phyloP scores from a whole-genome alignment of 306 rosid species.

The Elaeagnus macrophylla region DNA sequence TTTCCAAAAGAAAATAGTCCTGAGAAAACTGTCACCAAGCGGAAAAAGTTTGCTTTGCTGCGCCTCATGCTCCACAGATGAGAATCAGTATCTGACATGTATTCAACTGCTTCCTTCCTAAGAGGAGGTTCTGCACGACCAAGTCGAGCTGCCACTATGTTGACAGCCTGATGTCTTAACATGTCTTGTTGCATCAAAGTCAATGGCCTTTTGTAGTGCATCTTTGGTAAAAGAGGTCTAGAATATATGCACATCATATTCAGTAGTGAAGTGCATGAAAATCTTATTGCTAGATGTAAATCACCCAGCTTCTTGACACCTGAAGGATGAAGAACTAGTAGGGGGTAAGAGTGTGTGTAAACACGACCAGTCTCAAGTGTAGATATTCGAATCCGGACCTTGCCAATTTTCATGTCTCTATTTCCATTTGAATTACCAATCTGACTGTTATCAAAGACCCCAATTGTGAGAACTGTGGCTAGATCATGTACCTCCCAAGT shows the following conservation, averaged over 20 bases:
- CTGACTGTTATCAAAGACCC: constrained; percentile 69
- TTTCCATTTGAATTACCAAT: constrained; percentile 39
- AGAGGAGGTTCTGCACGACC: constrained; percentile 83
- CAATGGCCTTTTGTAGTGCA: constrained; percentile 77
- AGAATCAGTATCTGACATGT: constrained; percentile 77
- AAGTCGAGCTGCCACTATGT: constrained; percentile 62
- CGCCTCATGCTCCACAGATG: constrained; percentile 94
- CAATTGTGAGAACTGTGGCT: constrained; percentile 79
- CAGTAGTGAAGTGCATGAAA: constrained; percentile 48
- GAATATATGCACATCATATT: constrained; percentile 60
- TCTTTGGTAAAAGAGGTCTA: constrained; percentile 75
- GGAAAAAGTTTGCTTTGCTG: constrained; percentile 88
- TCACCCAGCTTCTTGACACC: constrained; percentile 94
- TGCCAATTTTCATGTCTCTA: constrained; percentile 57
- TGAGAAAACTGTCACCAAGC: constrained; percentile 43
- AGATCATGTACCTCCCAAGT: constrained; percentile 91
- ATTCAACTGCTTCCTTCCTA: constrained; percentile 65
- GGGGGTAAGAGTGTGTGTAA: constrained; percentile 69
- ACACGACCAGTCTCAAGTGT: constrained; percentile 71
- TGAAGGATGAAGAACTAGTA: constrained; percentile 58
- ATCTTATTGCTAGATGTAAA: constrained; percentile 78
- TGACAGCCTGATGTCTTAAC: constrained; percentile 58
- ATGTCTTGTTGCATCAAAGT: constrained; percentile 59
- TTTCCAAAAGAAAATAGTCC: constrained; percentile 40
- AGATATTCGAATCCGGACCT: constrained; percentile 83